Conservation (phyloP, 2,329 filamentous ascomycete genomes). For the Hypoxylon sp. region DNA sequence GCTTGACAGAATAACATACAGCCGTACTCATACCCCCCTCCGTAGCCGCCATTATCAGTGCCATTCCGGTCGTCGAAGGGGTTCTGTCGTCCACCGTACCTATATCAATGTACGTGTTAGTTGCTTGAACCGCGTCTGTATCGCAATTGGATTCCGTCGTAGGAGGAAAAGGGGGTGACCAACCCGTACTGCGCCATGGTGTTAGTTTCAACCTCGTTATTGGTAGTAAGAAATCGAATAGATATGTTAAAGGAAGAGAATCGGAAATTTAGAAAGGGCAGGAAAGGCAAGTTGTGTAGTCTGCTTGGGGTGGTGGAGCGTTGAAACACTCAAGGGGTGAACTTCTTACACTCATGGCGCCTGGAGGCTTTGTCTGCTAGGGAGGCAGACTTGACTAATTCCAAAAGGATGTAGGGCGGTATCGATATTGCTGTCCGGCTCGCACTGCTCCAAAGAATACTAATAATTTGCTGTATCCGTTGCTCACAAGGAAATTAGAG, state of each 20-base stretch:
- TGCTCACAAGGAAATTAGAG: constrained; percentile 6
- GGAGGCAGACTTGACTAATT: constrained; percentile 31
- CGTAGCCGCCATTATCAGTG: constrained; percentile 55
- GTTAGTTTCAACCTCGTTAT: constrained; percentile 51
- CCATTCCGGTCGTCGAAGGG: constrained; percentile 70
- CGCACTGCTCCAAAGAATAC: constrained; percentile 13
- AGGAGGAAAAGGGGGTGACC: constrained; percentile 51
- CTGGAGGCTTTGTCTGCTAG: constrained; percentile 33
- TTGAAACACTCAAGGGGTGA: constrained; percentile 51
- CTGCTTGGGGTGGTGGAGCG: constrained; percentile 34
- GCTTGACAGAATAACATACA: constrained; percentile 51
- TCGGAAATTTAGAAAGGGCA: constrained; percentile 20
- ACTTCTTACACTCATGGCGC: constrained; percentile 65
- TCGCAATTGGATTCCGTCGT: constrained; percentile 28
- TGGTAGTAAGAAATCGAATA: constrained; percentile 40
- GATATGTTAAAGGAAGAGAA: constrained; percentile 37
- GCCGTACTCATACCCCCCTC: constrained; percentile 56
- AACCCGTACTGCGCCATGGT: constrained; percentile 68
- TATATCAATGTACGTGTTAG: constrained; percentile 55
- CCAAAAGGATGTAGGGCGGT: constrained; percentile 8
- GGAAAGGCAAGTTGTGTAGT: constrained; percentile 24
- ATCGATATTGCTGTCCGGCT: not conserved
- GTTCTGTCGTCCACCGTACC: constrained; percentile 68
- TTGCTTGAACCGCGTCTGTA: constrained; percentile 23
- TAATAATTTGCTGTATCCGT: constrained; percentile 10